Evolutionary conservation across 2,329 filamentous ascomycete species (phyloP), one percentile per base, ranked within the genome.

Genomic region (Cercospora sp.): DNA sequence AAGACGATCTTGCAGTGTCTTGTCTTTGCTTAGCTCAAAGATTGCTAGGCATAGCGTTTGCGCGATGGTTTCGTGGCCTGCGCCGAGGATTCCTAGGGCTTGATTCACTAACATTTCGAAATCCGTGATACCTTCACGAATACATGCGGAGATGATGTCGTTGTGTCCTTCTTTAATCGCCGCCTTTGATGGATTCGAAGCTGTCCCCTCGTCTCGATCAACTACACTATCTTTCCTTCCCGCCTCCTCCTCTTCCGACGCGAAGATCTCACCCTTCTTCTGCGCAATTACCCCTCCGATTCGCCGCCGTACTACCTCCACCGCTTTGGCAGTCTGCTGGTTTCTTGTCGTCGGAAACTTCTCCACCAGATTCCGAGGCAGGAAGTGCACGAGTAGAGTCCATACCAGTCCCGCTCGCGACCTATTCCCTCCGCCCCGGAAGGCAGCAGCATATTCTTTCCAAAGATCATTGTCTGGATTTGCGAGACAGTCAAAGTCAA

Each of bases 401-500:
- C 58, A 45, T 16, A 12, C 18, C 3, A 61, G 13, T 18, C 32
- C 58, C 8, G 58, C 58, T 18, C 37, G 13, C 18, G 21, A 18
- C 9, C 58, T 21, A 24, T 40, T 40, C 16, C 32, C 37, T 26
- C 5, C 55, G 18, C 55, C 55, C 18, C 55, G 26, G 37, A 45
- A 61, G 3, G n/a, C 58, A n/a, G 58, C 37, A 30, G 37, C 30
- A 10, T 61, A 61, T 16, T 61, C 58, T 10, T 28, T 40, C 58
- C 30, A 40, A 5, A 61, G 32, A 16, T 61, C 58, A 7, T 28
- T 61, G 28, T 61, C 32, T 13, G 58, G 61, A 30, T 37, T 55
- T 13, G 61, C 61, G 32, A 82, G 69, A 1, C 79, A 76, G 16
- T 77, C 76, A 49, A 82, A 80, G 34, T 82, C 80, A 5, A 78